Conservation (phyloP, 805 yeast genomes). For the Saccharomyces mikatae region DNA sequence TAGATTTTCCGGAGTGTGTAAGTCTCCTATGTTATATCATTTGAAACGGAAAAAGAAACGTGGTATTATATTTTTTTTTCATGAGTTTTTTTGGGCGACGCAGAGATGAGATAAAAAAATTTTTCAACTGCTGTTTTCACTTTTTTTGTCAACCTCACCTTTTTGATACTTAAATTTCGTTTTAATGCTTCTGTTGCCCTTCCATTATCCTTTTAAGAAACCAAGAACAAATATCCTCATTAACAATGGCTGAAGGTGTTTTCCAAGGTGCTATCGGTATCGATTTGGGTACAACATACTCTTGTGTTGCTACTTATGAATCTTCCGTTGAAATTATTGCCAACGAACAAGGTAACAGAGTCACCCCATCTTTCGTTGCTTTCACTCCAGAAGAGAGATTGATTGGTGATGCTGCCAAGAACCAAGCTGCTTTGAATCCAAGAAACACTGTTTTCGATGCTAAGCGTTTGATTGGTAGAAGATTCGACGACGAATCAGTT, state of each 20-base stretch:
- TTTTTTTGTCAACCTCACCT: constrained; percentile 5
- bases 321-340: constrained; percentile 73
- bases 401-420: constrained; percentile 78
- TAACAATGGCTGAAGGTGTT: constrained; percentile 89
- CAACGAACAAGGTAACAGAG: constrained; percentile 81
- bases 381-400: constrained; percentile 72
- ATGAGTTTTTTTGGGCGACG: constrained; percentile 3
- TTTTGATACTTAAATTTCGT: constrained; percentile 1
- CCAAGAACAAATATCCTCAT: constrained; percentile 26
- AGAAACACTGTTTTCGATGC: constrained; percentile 74
- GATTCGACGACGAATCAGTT: constrained; percentile 66
- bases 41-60: constrained; percentile 2
- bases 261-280: constrained; percentile 99
- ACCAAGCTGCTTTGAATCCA: constrained; percentile 76
- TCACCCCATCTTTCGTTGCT: constrained; percentile 75
- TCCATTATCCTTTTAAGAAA: constrained; percentile 10
- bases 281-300: constrained; percentile 87
- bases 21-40: neutral
- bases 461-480: constrained; percentile 74
- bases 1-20: neutral
- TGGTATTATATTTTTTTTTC: constrained; percentile 1
- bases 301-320: constrained; percentile 74
- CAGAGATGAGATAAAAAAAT: neutral
- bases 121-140: neutral
- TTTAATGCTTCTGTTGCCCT: constrained; percentile 1